Base-by-base conservation (phyloP, 495 filamentous ascomycete species). In the Podospora pseudocomata region DNA sequence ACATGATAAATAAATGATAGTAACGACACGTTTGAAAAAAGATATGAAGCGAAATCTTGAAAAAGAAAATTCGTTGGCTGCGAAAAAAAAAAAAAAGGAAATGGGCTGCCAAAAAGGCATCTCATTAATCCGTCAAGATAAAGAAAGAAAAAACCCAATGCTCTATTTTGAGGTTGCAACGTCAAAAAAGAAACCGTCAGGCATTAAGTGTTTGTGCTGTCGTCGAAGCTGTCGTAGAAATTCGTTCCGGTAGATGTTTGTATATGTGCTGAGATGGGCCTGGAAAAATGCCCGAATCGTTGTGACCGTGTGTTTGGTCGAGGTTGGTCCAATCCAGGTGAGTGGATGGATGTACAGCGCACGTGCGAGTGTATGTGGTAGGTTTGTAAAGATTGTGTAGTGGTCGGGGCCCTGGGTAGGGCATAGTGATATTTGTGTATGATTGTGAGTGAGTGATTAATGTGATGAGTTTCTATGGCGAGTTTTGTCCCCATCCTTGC, bases 401-500 rank as follows among this genome's bases (percentile, higher is more conserved):
- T 49, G 39, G 2, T 49, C 13, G 39, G 56, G 19, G 56, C 26
- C 2, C 26, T 59, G 56, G n/a, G 5, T 30, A 6, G 30, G 9
- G 60, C 19, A 28, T 26, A 27, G 60, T 62, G 60, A 34, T 62
- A 34, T 27, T n/a, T 28, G 60, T 62, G 60, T n/a, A n/a, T 11
- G 26, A 55, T 59, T 67, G 60, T 34, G 28, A 44, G 66, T 63
- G 27, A 49, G 15, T 15, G 66, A 62, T n/a, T 62, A 20, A 28
- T 19, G 13, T 53, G 23, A 20, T 66, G 64, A 26, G 56, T 15
- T 13, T 65, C 15, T 55, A 61, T 13, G 6, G 4, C 34, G 15
- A 56, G 0, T 56, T 20, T 16, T 54, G 44, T 11, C 63, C 71
- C 81, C 81, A 83, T 63, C 74, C 72, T 64, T 83, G 74, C 34